Evolutionary conservation across 108 stramenopile genomes (phyloP).

Genomic region (Fragilaria crotonensis): DNA sequence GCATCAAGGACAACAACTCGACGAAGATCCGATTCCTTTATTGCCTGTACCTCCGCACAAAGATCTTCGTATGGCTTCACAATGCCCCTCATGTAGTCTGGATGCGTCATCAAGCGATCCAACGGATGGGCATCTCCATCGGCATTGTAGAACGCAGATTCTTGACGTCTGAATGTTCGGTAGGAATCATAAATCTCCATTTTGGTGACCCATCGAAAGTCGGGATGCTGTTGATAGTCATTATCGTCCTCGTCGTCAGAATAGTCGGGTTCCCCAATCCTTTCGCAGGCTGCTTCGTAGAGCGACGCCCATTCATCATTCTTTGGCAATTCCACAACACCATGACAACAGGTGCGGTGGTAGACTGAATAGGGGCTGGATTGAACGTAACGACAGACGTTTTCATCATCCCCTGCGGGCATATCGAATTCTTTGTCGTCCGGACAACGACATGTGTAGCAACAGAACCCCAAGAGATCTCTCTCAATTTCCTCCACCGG

Average conservation of each 20-base stretch:
- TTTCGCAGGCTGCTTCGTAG: not conserved
- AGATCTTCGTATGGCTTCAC: not conserved
- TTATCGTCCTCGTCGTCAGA: too few species aligned
- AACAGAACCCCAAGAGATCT: not conserved
- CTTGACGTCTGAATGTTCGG: not conserved
- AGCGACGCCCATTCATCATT: not conserved
- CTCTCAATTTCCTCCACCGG: too few species aligned
- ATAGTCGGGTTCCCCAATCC: not conserved
- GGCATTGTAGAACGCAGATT: not conserved
- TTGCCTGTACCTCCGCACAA: too few species aligned
- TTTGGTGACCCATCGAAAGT: not conserved
- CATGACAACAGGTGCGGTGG: not conserved
- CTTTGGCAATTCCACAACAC: not conserved
- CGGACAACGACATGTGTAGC: not conserved
- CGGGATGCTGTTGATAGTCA: not conserved
- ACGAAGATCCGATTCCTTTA: too few species aligned
- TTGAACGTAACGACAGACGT: not conserved
- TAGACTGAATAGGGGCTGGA: not conserved
- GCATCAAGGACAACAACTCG: slow-evolving; percentile 18
- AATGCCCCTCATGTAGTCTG: not conserved
- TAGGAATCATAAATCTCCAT: not conserved
- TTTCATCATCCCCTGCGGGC: not conserved
- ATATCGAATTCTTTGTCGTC: not conserved
- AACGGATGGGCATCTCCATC: not conserved
- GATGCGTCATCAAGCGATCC: not conserved